phyloP scores from a whole-genome alignment of 345 rosid genomes.

The Linum lewisii region DNA sequence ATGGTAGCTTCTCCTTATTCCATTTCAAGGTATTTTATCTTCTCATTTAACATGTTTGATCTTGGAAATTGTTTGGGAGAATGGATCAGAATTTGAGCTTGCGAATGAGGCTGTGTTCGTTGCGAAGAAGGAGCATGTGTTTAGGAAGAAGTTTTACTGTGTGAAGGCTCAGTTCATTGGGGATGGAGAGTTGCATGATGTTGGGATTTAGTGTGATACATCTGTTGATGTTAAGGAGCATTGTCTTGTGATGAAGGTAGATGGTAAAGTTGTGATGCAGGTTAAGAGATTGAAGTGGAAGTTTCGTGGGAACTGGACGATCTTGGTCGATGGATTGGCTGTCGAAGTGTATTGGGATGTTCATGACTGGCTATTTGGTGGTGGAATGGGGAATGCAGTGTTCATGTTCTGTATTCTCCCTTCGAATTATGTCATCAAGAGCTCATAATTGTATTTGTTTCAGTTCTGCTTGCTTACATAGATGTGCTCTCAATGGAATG shows the following conservation, averaged over 20 bases:
- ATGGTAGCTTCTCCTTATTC: too few relatives aligned
- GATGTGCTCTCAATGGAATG: too few relatives aligned
- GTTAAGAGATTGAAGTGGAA: slow-evolving; percentile 85
- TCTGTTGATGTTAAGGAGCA: slow-evolving; percentile 41
- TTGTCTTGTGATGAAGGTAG: slow-evolving; percentile 68
- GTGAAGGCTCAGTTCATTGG: slow-evolving; percentile 64
- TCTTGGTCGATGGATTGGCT: slow-evolving; percentile 66
- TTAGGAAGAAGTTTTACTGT: slow-evolving; percentile 67
- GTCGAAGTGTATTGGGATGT: slow-evolving; percentile 96
- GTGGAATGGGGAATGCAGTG: slow-evolving; percentile 65
- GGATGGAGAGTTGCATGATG: slow-evolving; percentile 58
- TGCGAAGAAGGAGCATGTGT: slow-evolving; percentile 67
- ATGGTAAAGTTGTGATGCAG: slow-evolving; percentile 63
- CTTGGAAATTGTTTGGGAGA: too few relatives aligned
- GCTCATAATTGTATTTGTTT: background rate
- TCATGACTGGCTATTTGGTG: slow-evolving; percentile 67
- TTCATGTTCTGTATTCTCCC: slow-evolving; percentile 69
- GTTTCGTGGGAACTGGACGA: slow-evolving; percentile 82
- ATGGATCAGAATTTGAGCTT: too few relatives aligned
- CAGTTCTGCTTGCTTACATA: slow-evolving; percentile 5
- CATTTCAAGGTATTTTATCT: too few relatives aligned
- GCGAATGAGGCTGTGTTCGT: slow-evolving; percentile 37
- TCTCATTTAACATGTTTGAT: too few relatives aligned
- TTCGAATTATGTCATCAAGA: slow-evolving; percentile 9
- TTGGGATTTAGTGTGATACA: slow-evolving; percentile 71